phyloP scores from a whole-genome alignment of 2,329 filamentous ascomycete species.

The Plenodomus lindquistii region DNA sequence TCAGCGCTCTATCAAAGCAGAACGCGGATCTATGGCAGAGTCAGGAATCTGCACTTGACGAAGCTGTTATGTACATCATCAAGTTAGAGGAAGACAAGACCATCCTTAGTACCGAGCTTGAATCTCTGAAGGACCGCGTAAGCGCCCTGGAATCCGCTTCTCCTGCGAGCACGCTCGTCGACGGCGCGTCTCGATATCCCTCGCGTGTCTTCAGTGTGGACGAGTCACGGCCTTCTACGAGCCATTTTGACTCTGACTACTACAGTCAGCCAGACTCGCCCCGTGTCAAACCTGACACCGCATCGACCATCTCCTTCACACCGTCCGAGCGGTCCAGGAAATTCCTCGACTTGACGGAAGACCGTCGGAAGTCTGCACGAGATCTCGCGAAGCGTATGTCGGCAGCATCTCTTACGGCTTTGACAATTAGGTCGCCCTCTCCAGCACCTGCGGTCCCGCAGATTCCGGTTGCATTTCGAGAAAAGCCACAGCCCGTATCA shows the following conservation, averaged over 20 bases:
- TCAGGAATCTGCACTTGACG: constrained; percentile 33
- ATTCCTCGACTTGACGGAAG: constrained; percentile 32
- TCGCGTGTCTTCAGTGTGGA: constrained; percentile 38
- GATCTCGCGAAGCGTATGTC: constrained; percentile 39
- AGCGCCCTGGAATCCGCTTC: constrained; percentile 16
- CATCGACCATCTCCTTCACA: constrained; percentile 16
- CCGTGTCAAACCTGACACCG: constrained; percentile 22
- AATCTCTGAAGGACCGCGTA: constrained; percentile 25
- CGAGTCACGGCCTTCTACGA: constrained; percentile 42
- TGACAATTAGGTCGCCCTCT: constrained; percentile 12
- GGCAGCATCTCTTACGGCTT: constrained; percentile 29
- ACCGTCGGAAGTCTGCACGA: constrained; percentile 27
- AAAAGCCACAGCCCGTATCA: constrained; percentile 12
- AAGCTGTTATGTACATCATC: constrained; percentile 39
- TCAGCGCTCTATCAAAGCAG: constrained; percentile 34
- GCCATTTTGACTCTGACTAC: constrained; percentile 43
- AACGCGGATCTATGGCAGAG: constrained; percentile 29
- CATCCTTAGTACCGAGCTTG: constrained; percentile 25
- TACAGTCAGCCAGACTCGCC: constrained; percentile 43
- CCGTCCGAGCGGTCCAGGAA: constrained; percentile 36
- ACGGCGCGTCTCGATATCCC: constrained; percentile 20
- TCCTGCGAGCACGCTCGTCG: constrained; percentile 13
- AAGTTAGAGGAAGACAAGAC: constrained; percentile 34
- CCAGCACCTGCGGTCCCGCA: constrained; percentile 22
- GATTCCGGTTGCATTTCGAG: constrained; percentile 20